Evolutionary conservation across 2,329 filamentous ascomycete species (phyloP).

Genomic region (Pseudogymnoascus sp.): DNA sequence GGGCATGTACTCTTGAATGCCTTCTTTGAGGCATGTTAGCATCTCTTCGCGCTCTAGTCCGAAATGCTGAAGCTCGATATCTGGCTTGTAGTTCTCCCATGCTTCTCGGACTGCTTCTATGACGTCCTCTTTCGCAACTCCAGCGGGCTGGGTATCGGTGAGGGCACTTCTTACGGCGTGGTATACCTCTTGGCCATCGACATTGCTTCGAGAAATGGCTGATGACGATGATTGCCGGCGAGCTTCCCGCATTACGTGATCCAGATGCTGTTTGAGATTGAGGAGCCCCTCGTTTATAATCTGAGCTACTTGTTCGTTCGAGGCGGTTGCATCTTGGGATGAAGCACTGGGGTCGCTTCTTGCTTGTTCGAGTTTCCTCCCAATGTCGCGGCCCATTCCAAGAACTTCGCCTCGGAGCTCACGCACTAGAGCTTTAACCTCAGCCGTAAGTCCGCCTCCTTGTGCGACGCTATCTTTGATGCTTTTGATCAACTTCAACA

Average conservation of each 20-base stretch:
- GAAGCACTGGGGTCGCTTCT: constrained; percentile 34
- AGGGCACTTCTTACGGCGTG: constrained; percentile 72
- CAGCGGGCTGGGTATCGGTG: constrained; percentile 42
- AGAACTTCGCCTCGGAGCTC: constrained; percentile 88
- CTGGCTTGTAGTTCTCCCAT: constrained; percentile 90
- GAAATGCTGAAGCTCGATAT: constrained; percentile 83
- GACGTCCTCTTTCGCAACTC: constrained; percentile 73
- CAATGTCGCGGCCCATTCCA: constrained; percentile 88
- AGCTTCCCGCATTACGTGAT: constrained; percentile 69
- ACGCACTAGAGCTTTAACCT: constrained; percentile 83
- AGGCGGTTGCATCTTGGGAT: constrained; percentile 42
- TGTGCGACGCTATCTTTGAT: constrained; percentile 90
- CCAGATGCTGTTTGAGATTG: constrained; percentile 79
- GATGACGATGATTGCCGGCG: constrained; percentile 61
- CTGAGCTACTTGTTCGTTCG: constrained; percentile 63
- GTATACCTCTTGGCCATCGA: constrained; percentile 81
- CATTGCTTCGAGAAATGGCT: constrained; percentile 51
- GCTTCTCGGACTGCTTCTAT: constrained; percentile 81
- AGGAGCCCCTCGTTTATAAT: constrained; percentile 75
- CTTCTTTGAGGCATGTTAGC: constrained; percentile 76
- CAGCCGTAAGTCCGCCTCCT: constrained; percentile 79
- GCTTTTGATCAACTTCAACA: constrained; percentile 72
- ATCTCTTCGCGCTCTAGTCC: constrained; percentile 88
- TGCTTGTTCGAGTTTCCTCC: constrained; percentile 73
- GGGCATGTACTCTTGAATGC: constrained; percentile 65